Conservation (phyloP, 1,284 basidiomycete genomes). For the Cutaneotrichosporon sp. region DNA sequence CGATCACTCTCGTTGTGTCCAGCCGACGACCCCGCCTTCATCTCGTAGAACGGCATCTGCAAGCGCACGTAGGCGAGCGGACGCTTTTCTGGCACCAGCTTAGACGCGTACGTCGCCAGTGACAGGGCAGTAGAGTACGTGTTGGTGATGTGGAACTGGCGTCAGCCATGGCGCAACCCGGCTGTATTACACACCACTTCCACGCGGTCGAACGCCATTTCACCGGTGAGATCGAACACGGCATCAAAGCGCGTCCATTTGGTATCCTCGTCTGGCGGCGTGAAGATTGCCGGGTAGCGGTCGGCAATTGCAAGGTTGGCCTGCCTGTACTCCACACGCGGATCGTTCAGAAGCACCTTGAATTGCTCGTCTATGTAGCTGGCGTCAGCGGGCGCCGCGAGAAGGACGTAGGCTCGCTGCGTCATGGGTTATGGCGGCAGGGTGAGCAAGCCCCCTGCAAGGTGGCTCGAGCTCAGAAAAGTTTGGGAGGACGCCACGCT, state of each 20-base stretch:
- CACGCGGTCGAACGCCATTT: conserved; percentile 68
- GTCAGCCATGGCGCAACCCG: conserved; percentile 20
- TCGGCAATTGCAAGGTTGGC: conserved; percentile 63
- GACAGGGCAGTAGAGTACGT: conserved; percentile 67
- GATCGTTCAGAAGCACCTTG: conserved; percentile 55
- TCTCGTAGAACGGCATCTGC: conserved; percentile 76
- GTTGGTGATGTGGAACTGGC: conserved; percentile 60
- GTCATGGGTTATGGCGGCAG: too few relatives aligned
- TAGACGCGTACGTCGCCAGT: conserved; percentile 53
- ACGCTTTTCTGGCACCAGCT: conserved; percentile 60
- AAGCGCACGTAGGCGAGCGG: conserved; percentile 71
- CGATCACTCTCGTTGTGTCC: conserved; percentile 63
- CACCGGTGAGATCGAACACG: conserved; percentile 54
- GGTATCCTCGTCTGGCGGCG: conserved; percentile 23
- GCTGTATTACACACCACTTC: conserved; percentile 58
- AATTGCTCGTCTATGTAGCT: conserved; percentile 78
- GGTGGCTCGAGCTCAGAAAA: too few relatives aligned
- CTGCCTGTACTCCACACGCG: conserved; percentile 63
- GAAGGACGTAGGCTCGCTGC: background rate
- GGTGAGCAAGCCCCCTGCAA: too few relatives aligned
- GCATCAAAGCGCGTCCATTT: conserved; percentile 32
- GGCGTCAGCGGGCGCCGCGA: conserved; percentile 1
- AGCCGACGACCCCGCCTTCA: conserved; percentile 45
- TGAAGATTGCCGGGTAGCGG: conserved; percentile 36
- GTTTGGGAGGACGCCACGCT: too few relatives aligned